Evolutionary conservation across 768 basidiomycete genomes (phyloP).

Genomic region (button mushroom (Agaricus bisporus)): DNA sequence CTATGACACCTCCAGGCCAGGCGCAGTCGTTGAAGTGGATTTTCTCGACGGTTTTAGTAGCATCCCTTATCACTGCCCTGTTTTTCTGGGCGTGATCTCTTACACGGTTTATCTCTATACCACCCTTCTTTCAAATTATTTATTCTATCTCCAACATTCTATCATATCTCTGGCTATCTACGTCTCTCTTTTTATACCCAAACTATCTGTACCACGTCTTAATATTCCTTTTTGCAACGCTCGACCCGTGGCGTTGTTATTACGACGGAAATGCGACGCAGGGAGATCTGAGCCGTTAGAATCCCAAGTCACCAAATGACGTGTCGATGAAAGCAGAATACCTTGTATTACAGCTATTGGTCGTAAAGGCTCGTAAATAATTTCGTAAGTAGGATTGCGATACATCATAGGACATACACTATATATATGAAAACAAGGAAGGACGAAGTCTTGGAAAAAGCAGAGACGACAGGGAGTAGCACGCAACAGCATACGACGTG

Average conservation of each 20-base stretch:
- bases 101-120: background rate
- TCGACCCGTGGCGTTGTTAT: background rate
- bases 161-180: background rate
- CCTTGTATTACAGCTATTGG: background rate
- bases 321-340: background rate
- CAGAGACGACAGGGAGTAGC: no score
- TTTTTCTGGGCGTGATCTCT: constrained; percentile 4
- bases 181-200: background rate
- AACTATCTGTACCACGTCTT: background rate
- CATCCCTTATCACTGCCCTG: constrained; percentile 2
- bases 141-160: background rate
- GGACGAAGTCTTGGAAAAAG: background rate
- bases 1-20: background rate
- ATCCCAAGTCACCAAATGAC: background rate
- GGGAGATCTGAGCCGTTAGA: no score
- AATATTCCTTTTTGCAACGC: background rate
- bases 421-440: background rate
- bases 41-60: background rate
- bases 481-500: no score
- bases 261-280: no score
- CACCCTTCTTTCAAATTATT: constrained; percentile 4
- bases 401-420: background rate
- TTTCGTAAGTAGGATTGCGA: constrained; percentile 2
- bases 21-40: constrained; percentile 2
- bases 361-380: constrained; percentile 4